phyloP scores from a whole-genome alignment of 1,139 yeast genomes.

The Diutina mesorugosa region DNA sequence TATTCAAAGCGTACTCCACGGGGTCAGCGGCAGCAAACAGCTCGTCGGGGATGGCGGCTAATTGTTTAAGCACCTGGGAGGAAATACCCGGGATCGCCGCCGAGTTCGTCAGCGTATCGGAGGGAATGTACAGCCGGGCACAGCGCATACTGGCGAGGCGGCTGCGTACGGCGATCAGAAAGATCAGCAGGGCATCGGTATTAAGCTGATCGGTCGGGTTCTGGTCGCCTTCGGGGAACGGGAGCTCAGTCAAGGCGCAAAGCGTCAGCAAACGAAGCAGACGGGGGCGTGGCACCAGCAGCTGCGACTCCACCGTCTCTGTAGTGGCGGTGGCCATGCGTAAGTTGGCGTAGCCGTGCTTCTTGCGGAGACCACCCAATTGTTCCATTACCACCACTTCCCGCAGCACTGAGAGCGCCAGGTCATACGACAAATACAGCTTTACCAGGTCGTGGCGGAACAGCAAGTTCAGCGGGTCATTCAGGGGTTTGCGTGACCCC shows the following conservation, averaged over 20 bases:
- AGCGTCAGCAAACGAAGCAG: conserved; percentile 22
- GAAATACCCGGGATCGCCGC: conserved; percentile 53
- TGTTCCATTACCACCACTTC: conserved; percentile 9
- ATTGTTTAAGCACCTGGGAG: conserved; percentile 47
- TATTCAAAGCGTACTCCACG: conserved; percentile 58
- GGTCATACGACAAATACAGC: conserved; percentile 44
- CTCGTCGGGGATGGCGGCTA: conserved; percentile 77
- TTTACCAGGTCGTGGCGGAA: conserved; percentile 23
- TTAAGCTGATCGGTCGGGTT: background rate
- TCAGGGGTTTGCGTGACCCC: background rate
- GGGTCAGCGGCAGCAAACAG: conserved; percentile 47
- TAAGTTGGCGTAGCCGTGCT: conserved; percentile 24
- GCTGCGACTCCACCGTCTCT: background rate
- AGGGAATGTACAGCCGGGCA: background rate
- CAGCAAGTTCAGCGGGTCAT: background rate
- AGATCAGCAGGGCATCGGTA: background rate
- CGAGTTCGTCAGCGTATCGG: conserved; percentile 10
- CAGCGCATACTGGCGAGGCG: background rate
- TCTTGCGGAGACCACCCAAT: conserved; percentile 18
- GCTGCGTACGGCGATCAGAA: background rate
- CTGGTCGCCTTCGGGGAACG: conserved; percentile 12
- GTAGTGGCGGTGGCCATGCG: conserved; percentile 9
- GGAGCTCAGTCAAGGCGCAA: conserved; percentile 29
- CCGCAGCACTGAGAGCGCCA: conserved; percentile 29
- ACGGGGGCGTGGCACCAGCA: background rate